These are phyloP conservation scores for Eimeria maxima DNA, from an alignment of 169 alveolate species.

Conservation along the genomic window DNA sequence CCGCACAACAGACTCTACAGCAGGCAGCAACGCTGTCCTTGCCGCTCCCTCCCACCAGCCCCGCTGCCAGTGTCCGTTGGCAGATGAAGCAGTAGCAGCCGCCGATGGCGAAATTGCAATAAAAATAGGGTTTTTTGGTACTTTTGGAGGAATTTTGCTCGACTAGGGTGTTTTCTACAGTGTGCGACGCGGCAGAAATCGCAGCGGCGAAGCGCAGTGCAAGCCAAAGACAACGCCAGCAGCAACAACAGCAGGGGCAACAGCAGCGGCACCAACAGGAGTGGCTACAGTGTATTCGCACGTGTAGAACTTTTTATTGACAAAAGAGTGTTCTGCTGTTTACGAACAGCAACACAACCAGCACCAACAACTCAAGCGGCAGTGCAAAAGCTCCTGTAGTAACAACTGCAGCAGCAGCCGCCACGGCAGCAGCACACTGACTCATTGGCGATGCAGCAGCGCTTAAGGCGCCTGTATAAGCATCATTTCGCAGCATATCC, in stretches of 20 bases:
- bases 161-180: not conserved
- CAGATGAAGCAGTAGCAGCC: not conserved
- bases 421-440: not conserved
- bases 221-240: conserved; percentile 32
- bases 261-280: conserved; percentile 30
- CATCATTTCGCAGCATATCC: not conserved
- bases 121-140: not conserved
- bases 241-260: conserved; percentile 4
- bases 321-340: not conserved
- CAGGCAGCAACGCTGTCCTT: not conserved
- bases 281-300: not conserved
- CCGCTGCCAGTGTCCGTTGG: not conserved
- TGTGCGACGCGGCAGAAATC: not conserved
- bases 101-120: not conserved
- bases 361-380: not conserved
- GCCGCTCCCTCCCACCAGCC: conserved; percentile 27
- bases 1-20: not conserved
- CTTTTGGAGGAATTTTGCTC: too few relatives aligned
- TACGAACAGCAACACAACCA: not conserved
- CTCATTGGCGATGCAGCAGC: not conserved
- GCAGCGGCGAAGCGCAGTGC: not conserved
- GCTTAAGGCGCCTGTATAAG: not conserved
- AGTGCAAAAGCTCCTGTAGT: not conserved
- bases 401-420: conserved; percentile 18
- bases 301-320: not conserved